Evolutionary conservation across 2,329 filamentous ascomycete species (phyloP), one percentile per base, ranked within the genome.

Genomic region (Aquanectria penicillioides): DNA sequence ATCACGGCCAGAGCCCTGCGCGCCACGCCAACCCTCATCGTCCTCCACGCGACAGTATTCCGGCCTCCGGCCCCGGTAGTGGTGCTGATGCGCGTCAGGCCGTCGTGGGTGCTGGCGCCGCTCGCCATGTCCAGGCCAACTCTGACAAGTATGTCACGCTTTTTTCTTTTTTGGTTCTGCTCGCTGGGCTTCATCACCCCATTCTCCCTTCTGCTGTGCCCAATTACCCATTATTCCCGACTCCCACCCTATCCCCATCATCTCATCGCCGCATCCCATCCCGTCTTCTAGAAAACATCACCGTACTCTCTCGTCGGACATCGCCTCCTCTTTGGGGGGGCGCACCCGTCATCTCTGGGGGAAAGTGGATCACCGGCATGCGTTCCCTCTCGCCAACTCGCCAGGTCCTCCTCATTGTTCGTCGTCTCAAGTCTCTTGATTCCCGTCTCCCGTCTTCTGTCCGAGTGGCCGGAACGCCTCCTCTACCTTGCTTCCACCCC

Each of bases 1-100:
- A 85, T 62, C 83, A 86, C 66, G 84, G 84, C 59, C 83, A 86
- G 60, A 86, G 83, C 58, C 85, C 85, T 40, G 83, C 84, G 52
- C 80, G 82, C 40, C 76, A 78, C 61, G 64, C 74, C 33, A 77
- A 76, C 56, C 78, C 79, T 50, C 81, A 82, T 69, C 80, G 84
- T 48, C 79, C 81, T 61, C 76, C 80, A 56, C 80, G 85, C 67
- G 85, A 87, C 70, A 81, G 77, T 61, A 75, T 86, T 37, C 83
- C 84, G 69, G 80, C 80, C 66, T 78, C 84, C 71, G 80, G 82
- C 66, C 74, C 77, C 65, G 78, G 80, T 64, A 78, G 78, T 57
- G 72, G 77, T 64, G 74, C 78, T 66, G 78, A 80, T 43, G 76
- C 72, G 76, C 80, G 72, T 69, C 80, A 80, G 66, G 72, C 79